A percentile compares a stretch with the other conserved stretches of the same genome.
Evolutionary conservation across 495 filamentous ascomycete genomes (phyloP).

Genomic region (Chaetomidium leptoderma): DNA sequence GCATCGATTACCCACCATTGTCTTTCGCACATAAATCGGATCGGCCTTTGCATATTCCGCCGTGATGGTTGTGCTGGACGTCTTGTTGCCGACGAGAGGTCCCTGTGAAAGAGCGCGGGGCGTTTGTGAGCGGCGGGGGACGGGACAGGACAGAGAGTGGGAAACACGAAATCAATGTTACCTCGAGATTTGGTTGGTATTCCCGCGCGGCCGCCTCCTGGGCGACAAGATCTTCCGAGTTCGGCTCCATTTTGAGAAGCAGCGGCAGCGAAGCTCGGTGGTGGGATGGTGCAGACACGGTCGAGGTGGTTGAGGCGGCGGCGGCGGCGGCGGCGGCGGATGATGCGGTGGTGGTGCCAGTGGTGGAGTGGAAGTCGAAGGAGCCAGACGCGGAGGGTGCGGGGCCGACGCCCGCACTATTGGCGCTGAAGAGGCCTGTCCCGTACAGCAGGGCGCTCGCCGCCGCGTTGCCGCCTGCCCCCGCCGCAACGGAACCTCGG

Average conservation of each 20-base stretch:
- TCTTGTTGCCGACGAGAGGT: constrained; percentile 73
- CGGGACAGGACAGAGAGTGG: background rate
- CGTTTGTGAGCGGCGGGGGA: constrained; percentile 13
- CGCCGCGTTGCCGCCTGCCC: constrained; percentile 19
- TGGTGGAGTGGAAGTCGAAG: constrained; percentile 27
- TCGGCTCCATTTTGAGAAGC: constrained; percentile 40
- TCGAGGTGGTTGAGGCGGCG: constrained; percentile 25
- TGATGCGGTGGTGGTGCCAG: constrained; percentile 23
- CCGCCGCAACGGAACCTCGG: constrained; percentile 17
- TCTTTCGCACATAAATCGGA: constrained; percentile 77
- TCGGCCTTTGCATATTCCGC: constrained; percentile 90
- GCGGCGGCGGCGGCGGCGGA: constrained; percentile 26
- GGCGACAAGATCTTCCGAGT: constrained; percentile 42
- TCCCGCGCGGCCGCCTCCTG: constrained; percentile 55
- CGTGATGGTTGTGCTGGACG: constrained; percentile 71
- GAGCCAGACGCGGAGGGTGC: constrained; percentile 30
- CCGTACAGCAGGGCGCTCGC: constrained; percentile 25
- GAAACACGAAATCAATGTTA: constrained; percentile 30
- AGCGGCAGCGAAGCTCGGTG: constrained; percentile 16
- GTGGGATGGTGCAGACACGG: constrained; percentile 23
- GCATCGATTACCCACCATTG: constrained; percentile 53
- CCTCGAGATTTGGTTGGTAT: constrained; percentile 64
- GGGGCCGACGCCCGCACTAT: constrained; percentile 30
- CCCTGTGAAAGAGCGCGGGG: constrained; percentile 51
- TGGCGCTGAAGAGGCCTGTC: constrained; percentile 24